Conservation (phyloP, 768 basidiomycete genomes). For the Floccularia luteovirens region DNA sequence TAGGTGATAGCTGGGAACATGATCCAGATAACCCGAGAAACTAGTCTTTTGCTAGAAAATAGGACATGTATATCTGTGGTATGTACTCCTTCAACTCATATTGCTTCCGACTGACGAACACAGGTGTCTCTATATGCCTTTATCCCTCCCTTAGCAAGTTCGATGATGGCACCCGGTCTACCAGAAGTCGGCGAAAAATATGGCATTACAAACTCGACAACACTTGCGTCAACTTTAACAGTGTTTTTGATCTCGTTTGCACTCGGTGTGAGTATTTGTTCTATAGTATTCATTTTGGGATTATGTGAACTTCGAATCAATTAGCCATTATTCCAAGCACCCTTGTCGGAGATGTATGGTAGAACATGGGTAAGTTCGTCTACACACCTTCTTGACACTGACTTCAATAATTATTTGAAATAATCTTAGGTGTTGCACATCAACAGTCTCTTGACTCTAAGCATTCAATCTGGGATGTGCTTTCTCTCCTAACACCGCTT, state of each 20-base stretch:
- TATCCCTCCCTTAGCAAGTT: constrained; percentile 31
- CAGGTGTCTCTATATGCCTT: constrained; percentile 61
- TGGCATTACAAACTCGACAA: constrained; percentile 41
- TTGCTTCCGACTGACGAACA: not conserved
- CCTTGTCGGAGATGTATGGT: constrained; percentile 69
- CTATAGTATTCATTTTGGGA: not conserved
- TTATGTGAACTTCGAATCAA: not conserved
- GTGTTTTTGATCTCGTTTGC: constrained; percentile 67
- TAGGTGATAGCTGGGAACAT: not conserved
- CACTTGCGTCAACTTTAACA: constrained; percentile 52
- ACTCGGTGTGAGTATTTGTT: constrained; percentile 34
- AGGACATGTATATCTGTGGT: not conserved
- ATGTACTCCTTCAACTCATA: not conserved
- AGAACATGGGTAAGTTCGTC: constrained; percentile 50
- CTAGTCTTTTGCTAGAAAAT: not conserved
- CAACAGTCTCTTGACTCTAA: constrained; percentile 50
- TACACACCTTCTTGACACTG: no score
- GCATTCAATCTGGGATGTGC: constrained; percentile 66
- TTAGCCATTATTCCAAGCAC: constrained; percentile 55
- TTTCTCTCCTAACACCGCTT: constrained; percentile 45
- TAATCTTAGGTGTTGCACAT: constrained; percentile 51
- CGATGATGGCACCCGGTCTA: constrained; percentile 73
- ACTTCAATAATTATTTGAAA: not conserved
- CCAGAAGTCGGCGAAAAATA: constrained; percentile 47
- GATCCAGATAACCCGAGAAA: constrained; percentile 1